Base-by-base conservation (phyloP, 345 rosid genomes). In the Brassica incana region DNA sequence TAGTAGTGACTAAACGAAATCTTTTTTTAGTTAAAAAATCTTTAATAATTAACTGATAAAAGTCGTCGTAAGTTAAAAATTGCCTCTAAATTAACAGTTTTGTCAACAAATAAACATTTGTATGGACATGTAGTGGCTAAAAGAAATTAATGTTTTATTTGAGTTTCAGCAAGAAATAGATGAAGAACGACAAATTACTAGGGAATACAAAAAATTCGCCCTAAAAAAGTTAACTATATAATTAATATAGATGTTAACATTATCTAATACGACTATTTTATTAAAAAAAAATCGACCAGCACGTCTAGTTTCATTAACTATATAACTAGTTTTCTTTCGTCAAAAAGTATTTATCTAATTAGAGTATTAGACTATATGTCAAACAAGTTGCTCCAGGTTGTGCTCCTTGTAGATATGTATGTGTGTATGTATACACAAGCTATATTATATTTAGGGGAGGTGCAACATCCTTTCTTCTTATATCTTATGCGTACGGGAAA, bases 181-280 rank as follows among this genome's bases (percentile, higher is more conserved):
- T 23, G 60, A 45, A 63, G 48, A 78, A 65, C 67, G 52, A 72
- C 81, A 72, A 78, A 72, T 5, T 29, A 58, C 65, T 56, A 18
- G 38, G 48, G 43, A 38, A 36, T 66, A 72, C 23, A 2, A 14
- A 50, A 50, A 50, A 50, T 18, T 50, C 16, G 58, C 18, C 58
- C 58, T 29, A 29, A 29, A 29, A 29, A 29, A 29, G 4, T 29
- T 29, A 29, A 29, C 32, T 29, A 29, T 29, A 29, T 23, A 23
- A 23, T 23, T 23, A 23, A 23, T 23, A 23, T 29, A 29, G 32
- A 29, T 29, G 58, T 45, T 45, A 50, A 6, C 18, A 50, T 50
- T 16, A 50, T 50, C 58, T 50, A 4, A 50, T 45, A 6, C 8
- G 32, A 29, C 32, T 29, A 29, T 29, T 29, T 4, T 29, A 29